Base-by-base conservation (phyloP, 208 protist genomes). In the Kentomonas sorsogonicus region DNA sequence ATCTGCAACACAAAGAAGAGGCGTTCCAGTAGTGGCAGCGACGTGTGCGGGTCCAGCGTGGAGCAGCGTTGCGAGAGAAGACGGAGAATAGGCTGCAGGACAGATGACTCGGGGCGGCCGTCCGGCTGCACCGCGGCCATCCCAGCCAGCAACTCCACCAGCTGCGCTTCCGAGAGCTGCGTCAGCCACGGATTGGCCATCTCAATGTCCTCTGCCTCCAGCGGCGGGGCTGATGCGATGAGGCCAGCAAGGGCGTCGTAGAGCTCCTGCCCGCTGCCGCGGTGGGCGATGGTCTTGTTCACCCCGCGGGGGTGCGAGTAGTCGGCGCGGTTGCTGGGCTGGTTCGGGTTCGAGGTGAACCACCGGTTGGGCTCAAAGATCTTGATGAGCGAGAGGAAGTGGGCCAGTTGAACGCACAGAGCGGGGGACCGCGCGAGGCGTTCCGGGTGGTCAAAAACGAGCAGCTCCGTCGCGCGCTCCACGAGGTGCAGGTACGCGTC, bases 321-420 rank as follows among this genome's bases (percentile, higher is more conserved):
- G 72, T 94, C 83, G 3, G 80, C 81, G 16, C 87, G 72, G 56
- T 94, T 94, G 16, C 73, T 76, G 38, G 70, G 69, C 1, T 70
- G 53, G 62, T 84, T 87, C 3, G 70, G 46, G 31, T 79, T 82
- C 31, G 54, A 60, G 7, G 82, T 76, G 66, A 79, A 92, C 85
- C 88, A 95, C 66, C 71, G 74, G 63, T 95, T 92, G 23, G 88
- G 88, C 71, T 91, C 75, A 52, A 91, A 78, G 0, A 95, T 53
- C 56, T 89, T 89, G 18, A 91, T 78, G 0, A 90, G 65, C 0
- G 88, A 82, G 23, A 95, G 69, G 54, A 95, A 95, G 60, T 91
- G 77, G 2, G 92, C 60, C 23, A 95, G 72, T 50, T 90, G 77
- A 2, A 76, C 67, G 5, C 74, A 64, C 41, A 95, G 54, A 10